A percentile compares a stretch with the other conserved stretches of the same genome.
Evolutionary conservation across 257 asterid species (phyloP).

Genomic region (Gentiana dahurica): DNA sequence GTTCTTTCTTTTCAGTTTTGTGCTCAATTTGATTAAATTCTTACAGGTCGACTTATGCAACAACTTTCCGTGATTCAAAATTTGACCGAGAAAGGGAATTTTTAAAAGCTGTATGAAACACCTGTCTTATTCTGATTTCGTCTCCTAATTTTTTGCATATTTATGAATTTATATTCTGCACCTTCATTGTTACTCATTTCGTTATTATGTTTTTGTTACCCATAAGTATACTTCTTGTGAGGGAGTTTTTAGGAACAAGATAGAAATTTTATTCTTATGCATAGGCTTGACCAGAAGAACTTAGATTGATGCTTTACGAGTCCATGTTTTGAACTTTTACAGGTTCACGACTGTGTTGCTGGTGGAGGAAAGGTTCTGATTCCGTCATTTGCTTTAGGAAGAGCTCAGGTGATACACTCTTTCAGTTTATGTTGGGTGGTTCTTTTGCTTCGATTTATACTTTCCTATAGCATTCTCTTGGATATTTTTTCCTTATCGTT

Average conservation of each 20-base stretch:
- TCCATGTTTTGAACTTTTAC: constrained; percentile 6
- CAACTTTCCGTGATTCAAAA: constrained; percentile 85
- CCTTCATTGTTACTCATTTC: too few species aligned
- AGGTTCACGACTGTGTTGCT: constrained; percentile 84
- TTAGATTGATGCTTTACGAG: too few species aligned
- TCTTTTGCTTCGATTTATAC: background rate
- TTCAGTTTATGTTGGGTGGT: constrained; percentile 8
- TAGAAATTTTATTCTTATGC: too few species aligned
- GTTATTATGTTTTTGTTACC: too few species aligned
- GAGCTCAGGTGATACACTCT: constrained; percentile 66
- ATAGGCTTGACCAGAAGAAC: too few species aligned
- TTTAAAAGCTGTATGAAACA: constrained; percentile 60
- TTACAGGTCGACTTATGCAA: constrained; percentile 92
- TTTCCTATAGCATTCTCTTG: background rate
- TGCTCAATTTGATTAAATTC: background rate
- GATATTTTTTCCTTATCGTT: background rate
- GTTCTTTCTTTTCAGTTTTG: too few species aligned
- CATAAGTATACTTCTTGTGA: too few species aligned
- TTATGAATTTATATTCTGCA: background rate
- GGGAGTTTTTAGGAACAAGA: too few species aligned
- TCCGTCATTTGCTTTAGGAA: constrained; percentile 88
- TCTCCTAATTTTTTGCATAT: background rate
- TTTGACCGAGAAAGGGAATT: constrained; percentile 87
- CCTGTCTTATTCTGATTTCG: background rate
- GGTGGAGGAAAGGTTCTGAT: constrained; percentile 90